Evolutionary conservation across 305 asterid species (phyloP), one percentile per base, ranked within the genome.

Genomic region (Fraxinus greggii): DNA sequence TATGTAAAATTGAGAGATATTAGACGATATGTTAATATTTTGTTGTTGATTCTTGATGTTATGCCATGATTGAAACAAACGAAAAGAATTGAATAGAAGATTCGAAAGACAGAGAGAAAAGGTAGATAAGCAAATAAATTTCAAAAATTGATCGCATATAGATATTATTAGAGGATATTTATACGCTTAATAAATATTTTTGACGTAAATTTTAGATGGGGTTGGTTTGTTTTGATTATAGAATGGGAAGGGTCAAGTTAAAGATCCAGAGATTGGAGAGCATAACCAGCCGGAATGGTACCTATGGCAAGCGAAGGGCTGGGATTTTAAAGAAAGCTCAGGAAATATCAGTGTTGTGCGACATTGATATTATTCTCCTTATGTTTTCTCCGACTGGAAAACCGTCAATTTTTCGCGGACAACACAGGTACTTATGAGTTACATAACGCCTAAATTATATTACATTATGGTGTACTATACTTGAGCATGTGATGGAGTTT

Each of bases 311-410:
- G 82, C 86, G 97, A 74, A 91, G 94, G 83, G 88, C 92, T 40
- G 98, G 98, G 63, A 92, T 95, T 63, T 86, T 90, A 86, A 95
- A 93, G 83, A 95, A 95, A 77, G 98, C 97, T 32, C 92, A 93
- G 9, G 98, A 95, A 83, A 89, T 95, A 48, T 95, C 98, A 0
- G 97, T 95, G 19, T 80, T 95, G 78, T 93, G 98, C 72, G 98
- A 93, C 84, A 87, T 93, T 21, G 92, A 93, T 59, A 92, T 95
- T 85, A 79, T 91, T 76, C 95, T 95, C 21, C 88, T 95, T n/a
- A 91, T 92, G 97, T 92, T 93, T 84, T 92, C 98, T 77, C 98
- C 97, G 3, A 85, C 88, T 17, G 98, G 98, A 72, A 95, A 95
- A 81, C 95, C 98, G 5, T 88, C 97, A 1, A 84, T 91, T 21